phyloP scores from a whole-genome alignment of 352 stramenopile species.

The Blastocystis sp. region DNA sequence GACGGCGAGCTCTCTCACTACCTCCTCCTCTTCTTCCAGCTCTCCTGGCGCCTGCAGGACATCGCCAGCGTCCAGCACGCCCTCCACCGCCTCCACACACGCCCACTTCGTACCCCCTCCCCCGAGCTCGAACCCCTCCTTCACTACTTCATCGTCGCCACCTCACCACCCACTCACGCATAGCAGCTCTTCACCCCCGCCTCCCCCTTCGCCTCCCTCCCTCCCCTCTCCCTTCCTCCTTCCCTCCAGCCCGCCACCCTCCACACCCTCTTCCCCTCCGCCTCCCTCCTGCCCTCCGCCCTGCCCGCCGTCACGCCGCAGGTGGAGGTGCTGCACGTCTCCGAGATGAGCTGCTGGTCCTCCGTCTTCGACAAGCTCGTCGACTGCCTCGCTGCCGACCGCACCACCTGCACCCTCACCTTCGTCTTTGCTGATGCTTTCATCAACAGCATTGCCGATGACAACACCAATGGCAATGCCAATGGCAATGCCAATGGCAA shows the following conservation, averaged over 20 bases:
- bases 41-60: constrained; percentile 38
- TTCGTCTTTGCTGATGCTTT: constrained; percentile 3
- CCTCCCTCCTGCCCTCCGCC: background rate
- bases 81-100: background rate
- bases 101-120: background rate
- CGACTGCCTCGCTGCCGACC: background rate
- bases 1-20: background rate
- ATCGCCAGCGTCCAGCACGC: background rate
- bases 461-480: background rate
- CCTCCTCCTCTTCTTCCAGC: constrained; percentile 22
- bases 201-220: background rate
- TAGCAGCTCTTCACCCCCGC: background rate
- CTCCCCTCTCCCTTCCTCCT: background rate
- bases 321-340: constrained; percentile 12
- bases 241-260: background rate
- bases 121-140: background rate
- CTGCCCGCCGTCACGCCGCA: background rate
- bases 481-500: background rate
- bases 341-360: background rate
- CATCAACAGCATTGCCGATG: background rate
- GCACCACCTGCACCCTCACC: background rate
- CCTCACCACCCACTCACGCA: background rate
- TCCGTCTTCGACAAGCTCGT: constrained; percentile 30
- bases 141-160: background rate
- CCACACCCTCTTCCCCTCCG: background rate